Conservation (phyloP, 441 rosid species). For the Pelargonium cotyledonis region DNA sequence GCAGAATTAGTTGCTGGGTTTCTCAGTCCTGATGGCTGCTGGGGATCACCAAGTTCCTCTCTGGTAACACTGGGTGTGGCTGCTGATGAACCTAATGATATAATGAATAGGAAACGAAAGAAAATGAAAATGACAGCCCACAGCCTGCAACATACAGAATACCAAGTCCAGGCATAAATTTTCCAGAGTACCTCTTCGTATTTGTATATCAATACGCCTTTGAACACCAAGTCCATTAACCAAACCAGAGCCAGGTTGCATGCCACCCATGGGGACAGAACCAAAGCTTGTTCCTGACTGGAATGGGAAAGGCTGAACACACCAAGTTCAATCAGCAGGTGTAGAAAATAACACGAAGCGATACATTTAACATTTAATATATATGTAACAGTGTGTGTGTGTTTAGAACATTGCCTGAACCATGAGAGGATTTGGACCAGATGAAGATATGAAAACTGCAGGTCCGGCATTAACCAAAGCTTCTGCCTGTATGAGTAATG, state of each 20-base stretch:
- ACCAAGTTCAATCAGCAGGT: slow-evolving; percentile 19
- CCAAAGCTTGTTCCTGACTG: slow-evolving; percentile 54
- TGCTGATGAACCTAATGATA: slow-evolving; percentile 35
- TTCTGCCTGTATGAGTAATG: slow-evolving; percentile 46
- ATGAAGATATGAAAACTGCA: slow-evolving; percentile 57
- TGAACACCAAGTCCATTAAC: slow-evolving; percentile 50
- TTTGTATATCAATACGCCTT: slow-evolving; percentile 71
- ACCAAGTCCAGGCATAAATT: slow-evolving; percentile 10
- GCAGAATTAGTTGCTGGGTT: slow-evolving; percentile 30
- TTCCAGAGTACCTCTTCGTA: slow-evolving; percentile 47
- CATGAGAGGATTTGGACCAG: slow-evolving; percentile 76
- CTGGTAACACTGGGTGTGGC: slow-evolving; percentile 30
- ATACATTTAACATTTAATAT: background rate
- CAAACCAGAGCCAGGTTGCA: slow-evolving; percentile 45
- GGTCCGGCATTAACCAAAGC: slow-evolving; percentile 78
- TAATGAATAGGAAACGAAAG: slow-evolving; percentile 5
- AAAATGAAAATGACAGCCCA: background rate
- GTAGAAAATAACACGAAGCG: slow-evolving; percentile 4
- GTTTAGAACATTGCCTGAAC: slow-evolving; percentile 49
- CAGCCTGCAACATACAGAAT: background rate
- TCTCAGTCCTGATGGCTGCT: slow-evolving; percentile 37
- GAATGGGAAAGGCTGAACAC: slow-evolving; percentile 58
- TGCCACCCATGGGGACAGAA: slow-evolving; percentile 39
- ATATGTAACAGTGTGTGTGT: background rate
- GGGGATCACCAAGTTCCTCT: slow-evolving; percentile 37